Evolutionary conservation across 805 yeast genomes (phyloP).

Genomic region (Saccharomycopsis fibuligera): DNA sequence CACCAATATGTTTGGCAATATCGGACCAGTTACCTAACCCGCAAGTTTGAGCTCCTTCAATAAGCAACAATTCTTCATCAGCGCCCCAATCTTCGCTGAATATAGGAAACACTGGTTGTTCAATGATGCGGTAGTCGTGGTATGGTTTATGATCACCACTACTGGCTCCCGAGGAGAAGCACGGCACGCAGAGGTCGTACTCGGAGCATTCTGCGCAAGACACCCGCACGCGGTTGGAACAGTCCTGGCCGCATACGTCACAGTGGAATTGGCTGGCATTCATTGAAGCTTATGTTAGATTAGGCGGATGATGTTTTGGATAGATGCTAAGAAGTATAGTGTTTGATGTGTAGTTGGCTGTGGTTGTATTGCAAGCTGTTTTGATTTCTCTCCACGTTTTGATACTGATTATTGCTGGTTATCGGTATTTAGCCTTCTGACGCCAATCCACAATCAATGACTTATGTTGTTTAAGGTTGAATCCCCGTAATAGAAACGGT

Average conservation of each 20-base stretch:
- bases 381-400: neutral
- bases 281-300: no score
- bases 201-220: constrained; percentile 90
- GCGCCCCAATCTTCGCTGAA: constrained; percentile 95
- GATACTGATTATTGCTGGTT: no score
- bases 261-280: constrained; percentile 62
- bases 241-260: constrained; percentile 94
- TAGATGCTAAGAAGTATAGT: no score
- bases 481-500: no score
- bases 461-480: no score
- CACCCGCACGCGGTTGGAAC: constrained; percentile 86
- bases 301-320: no score
- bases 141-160: constrained; percentile 88
- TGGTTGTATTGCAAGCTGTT: no score
- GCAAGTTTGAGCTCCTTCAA: constrained; percentile 85
- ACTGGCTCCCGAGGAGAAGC: constrained; percentile 78
- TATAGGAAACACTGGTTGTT: constrained; percentile 92
- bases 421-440: no score
- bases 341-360: no score
- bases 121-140: constrained; percentile 88
- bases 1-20: constrained; percentile 93
- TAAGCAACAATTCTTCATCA: constrained; percentile 83
- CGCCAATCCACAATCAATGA: no score
- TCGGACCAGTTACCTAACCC: constrained; percentile 99
- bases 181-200: constrained; percentile 96